Evolutionary conservation across 163 green algal species (phyloP), one percentile per base, ranked within the genome.

Genomic region (Chlorella variabilis): DNA sequence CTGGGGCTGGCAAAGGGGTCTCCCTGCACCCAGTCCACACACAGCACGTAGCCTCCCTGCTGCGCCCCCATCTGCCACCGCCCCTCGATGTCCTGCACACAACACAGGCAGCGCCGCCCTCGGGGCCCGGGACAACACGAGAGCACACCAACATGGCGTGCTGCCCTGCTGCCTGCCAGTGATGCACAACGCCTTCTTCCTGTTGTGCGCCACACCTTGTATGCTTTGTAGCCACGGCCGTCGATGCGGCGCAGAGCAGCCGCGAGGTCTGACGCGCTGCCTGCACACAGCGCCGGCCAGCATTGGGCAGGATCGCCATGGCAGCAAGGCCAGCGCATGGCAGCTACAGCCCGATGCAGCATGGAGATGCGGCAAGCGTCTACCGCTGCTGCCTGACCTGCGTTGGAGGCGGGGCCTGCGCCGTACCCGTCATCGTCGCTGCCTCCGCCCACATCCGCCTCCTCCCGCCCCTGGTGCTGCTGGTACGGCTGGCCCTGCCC

Each of bases 1-100:
- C 71, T 84, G 21, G 91, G 91, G 13, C 68, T 36, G 15, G 90
- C 91, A 71, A 89, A 95, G 0, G 91, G 80, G 77, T 95, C 91
- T 0, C 71, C 86, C 77, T 95, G 91, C n/a, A 87, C 80, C 38
- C 83, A 87, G 77, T 95, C 91, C 8, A 95, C 34, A 2, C 84
- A 59, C 41, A 95, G 75, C 6, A 34, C 70, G 69, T 90, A 81
- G n/a, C 59, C 59, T 18, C 75, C 58, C 39, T 81, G 59, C 29
- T 36, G 58, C 29, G 59, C 17, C n/a, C 38, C 31, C 75, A 71
- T 81, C n/a, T 59, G 38, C 75, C 75, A 73, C 59, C 42, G 39
- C 41, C 75, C 58, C 59, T 81, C 75, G 11, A 81, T 34, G 38
- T 80, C 73, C n/a, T n/a, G n/a, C n/a, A n/a, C n/a, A n/a, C n/a